Percentiles rank a stretch among this genome's conserved stretches.
Evolutionary conservation across 805 yeast species (phyloP).

Genomic region (Nakazawaea laoshanensis): DNA sequence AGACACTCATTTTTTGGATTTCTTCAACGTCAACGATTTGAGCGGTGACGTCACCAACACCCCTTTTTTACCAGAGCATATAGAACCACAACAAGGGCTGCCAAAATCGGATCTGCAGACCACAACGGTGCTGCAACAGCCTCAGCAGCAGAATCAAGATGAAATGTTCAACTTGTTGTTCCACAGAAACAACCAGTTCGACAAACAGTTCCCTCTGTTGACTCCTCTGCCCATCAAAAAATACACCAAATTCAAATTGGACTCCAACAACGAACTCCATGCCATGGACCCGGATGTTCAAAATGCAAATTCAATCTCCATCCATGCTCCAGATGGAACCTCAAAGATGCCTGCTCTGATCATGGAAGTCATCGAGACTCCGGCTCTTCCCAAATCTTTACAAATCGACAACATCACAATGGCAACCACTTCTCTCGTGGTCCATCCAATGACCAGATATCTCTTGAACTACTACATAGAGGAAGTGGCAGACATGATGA

Average conservation of each 20-base stretch:
- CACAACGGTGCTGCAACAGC: not conserved
- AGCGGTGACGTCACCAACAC: not conserved
- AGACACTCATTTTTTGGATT: conserved; percentile 49
- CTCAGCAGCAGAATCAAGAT: conserved; percentile 22
- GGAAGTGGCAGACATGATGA: conserved; percentile 70
- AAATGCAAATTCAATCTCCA: conserved; percentile 24
- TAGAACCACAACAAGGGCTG: not conserved
- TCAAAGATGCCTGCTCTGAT: conserved; percentile 44
- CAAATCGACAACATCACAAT: conserved; percentile 30
- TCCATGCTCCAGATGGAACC: conserved; percentile 28
- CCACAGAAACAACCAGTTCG: conserved; percentile 29
- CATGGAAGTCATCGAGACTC: conserved; percentile 38
- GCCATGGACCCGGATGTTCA: conserved; percentile 19
- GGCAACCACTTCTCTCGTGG: conserved; percentile 54
- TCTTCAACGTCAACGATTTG: conserved; percentile 28
- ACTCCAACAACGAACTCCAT: conserved; percentile 17
- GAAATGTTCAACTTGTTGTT: conserved; percentile 45
- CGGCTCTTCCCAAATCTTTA: conserved; percentile 34
- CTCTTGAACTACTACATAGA: conserved; percentile 64
- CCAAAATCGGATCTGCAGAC: not conserved
- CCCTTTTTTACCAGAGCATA: conserved; percentile 7
- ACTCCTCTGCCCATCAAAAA: conserved; percentile 2
- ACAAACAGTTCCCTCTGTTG: conserved; percentile 10
- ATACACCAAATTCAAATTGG: conserved; percentile 4
- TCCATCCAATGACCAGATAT: conserved; percentile 65